Evolutionary conservation across 2,329 filamentous ascomycete genomes (phyloP), one percentile per base, ranked within the genome.

Genomic region (Colletotrichum tanaceti): DNA sequence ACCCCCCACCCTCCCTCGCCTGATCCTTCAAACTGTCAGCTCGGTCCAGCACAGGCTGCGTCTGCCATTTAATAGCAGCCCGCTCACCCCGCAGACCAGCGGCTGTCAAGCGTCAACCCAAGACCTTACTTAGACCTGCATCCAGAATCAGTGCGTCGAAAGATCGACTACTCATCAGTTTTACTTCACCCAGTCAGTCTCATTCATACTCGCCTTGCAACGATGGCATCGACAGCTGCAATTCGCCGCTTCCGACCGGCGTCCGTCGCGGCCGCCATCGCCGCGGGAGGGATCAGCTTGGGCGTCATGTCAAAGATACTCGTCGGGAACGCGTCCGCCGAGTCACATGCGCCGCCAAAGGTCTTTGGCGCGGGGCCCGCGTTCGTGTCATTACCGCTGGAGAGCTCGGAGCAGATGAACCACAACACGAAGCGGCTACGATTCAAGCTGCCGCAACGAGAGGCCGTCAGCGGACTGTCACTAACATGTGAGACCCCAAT

Each of bases 351-450:
- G 43, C 43, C 66, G 50, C 49, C 62, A 50, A 69, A 66, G 57
- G 62, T 77, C 0, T 81, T 83, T 65, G 77, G 77, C 2, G 66
- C 71, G 0, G 81, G 80, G 0, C 78, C 80, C 0, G 77, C 79
- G 0, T 98, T 94, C 82, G 80, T 98, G 71, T 90, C 89, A 70
- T 86, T 98, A 74, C 90, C 91, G 82, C 85, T 98, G 65, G 88
- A 93, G 65, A 89, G 91, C 65, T 87, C 94, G 58, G 91, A 97
- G 82, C 81, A 85, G 52, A 82, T 98, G 82, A 98, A 93, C 84
- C 92, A 94, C 86, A 98, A 98, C 86, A 97, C 94, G 75, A 98
- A 98, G 89, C 90, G 88, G 74, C 86, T 98, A 78, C 90, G 92
- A 73, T 98, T 99, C 82, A 90, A 91, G 75, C 89, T 98, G 47